phyloP scores from a whole-genome alignment of 1,284 basidiomycete genomes.

The Tetrapyrgos nigripes region DNA sequence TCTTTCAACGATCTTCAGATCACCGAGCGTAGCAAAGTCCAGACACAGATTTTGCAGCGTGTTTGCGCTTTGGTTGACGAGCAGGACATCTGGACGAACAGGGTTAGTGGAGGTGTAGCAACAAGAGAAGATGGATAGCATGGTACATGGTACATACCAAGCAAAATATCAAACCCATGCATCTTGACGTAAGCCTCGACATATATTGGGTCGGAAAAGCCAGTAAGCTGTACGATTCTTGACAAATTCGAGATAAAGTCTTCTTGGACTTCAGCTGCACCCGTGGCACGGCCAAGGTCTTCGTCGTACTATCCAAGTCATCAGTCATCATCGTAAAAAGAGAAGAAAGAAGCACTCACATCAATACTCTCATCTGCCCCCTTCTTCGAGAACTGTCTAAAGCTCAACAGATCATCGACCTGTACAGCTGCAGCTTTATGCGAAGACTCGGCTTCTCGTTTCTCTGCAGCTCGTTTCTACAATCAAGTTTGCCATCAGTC shows the following conservation, averaged over 20 bases:
- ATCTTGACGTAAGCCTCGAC: conserved; percentile 99
- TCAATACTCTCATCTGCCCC: conserved; percentile 81
- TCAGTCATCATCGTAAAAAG: conserved; percentile 8
- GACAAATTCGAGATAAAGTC: conserved; percentile 98
- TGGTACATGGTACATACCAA: conserved; percentile 57
- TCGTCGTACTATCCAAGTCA: conserved; percentile 71
- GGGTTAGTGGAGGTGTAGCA: conserved; percentile 2
- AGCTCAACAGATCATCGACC: conserved; percentile 91
- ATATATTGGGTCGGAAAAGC: conserved; percentile 98
- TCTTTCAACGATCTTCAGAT: conserved; percentile 96
- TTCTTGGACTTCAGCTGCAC: conserved; percentile 83
- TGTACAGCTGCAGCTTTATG: conserved; percentile 81
- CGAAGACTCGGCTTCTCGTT: conserved; percentile 81
- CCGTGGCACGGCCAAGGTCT: conserved; percentile 92
- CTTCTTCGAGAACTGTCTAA: conserved; percentile 97
- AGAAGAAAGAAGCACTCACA: conserved; percentile 52
- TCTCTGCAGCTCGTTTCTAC: conserved; percentile 85
- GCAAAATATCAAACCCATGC: conserved; percentile 96
- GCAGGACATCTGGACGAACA: conserved; percentile 76
- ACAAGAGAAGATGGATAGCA: not conserved
- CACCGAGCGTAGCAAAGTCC: conserved; percentile 97
- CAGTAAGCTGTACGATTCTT: conserved; percentile 94
- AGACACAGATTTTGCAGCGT: conserved; percentile 97
- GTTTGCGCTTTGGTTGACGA: conserved; percentile 96
- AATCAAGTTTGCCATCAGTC: conserved; percentile 21